Percentiles rank a stretch among this genome's conserved stretches.
These are phyloP conservation scores for Pelargonium citronellum DNA, from an alignment of 441 rosid species.

Conservation along the genomic window DNA sequence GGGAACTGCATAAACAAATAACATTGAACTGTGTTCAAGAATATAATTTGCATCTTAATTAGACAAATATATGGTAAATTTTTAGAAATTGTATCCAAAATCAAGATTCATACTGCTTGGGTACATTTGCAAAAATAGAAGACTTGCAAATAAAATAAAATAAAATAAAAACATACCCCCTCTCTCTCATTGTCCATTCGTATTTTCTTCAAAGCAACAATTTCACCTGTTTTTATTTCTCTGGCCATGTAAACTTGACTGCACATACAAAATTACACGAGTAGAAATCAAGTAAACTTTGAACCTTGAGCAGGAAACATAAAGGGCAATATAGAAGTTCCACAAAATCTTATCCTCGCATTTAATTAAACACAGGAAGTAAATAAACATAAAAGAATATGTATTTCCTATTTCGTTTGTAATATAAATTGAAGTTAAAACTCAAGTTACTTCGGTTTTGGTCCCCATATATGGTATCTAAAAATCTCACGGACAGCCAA, in stretches of 20 bases:
- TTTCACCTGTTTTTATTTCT: constrained; percentile 58
- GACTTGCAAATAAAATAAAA: neutral
- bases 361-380: too few relatives aligned
- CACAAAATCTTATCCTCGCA: too few relatives aligned
- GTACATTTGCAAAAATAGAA: neutral
- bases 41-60: too few relatives aligned
- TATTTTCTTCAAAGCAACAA: constrained; percentile 72
- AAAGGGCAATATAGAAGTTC: neutral
- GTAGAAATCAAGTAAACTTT: neutral
- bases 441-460: too few relatives aligned
- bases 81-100: too few relatives aligned
- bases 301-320: neutral
- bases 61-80: too few relatives aligned
- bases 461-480: too few relatives aligned
- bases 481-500: too few relatives aligned
- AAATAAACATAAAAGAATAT: too few relatives aligned
- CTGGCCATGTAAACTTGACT: constrained; percentile 92
- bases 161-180: constrained; percentile 57
- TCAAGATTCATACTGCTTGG: too few relatives aligned
- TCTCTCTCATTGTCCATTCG: constrained; percentile 79
- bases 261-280: constrained; percentile 24
- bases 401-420: too few relatives aligned
- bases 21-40: neutral
- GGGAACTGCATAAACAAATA: constrained; percentile 53
- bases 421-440: too few relatives aligned